A percentile compares a stretch with the other conserved stretches of the same genome.
These are phyloP conservation scores for Colletotrichum navitas DNA, from an alignment of 2,329 filamentous ascomycete genomes.

Conservation along the genomic window DNA sequence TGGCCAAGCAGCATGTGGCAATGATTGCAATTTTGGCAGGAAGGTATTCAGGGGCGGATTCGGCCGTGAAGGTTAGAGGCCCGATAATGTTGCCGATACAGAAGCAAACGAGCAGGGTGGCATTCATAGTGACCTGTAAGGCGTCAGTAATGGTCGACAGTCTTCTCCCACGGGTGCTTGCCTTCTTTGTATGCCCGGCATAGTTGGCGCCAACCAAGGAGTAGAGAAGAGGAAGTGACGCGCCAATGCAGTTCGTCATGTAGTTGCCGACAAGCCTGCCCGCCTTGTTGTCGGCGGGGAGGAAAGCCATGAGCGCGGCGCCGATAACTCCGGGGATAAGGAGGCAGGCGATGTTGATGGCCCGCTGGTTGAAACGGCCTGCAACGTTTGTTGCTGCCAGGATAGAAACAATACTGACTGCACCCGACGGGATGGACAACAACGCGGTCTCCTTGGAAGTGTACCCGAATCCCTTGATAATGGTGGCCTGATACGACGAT, in stretches of 20 bases:
- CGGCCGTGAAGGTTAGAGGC: conserved; percentile 70
- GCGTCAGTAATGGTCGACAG: background rate
- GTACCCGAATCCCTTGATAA: conserved; percentile 72
- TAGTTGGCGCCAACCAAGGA: conserved; percentile 79
- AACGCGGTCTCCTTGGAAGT: conserved; percentile 69
- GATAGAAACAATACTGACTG: conserved; percentile 70
- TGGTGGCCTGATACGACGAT: conserved; percentile 76
- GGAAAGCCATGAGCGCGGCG: conserved; percentile 68
- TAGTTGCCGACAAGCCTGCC: conserved; percentile 73
- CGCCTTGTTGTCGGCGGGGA: conserved; percentile 57
- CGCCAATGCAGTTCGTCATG: conserved; percentile 74
- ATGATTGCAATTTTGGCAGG: conserved; percentile 69
- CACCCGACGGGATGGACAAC: conserved; percentile 76
- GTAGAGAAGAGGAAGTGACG: conserved; percentile 74
- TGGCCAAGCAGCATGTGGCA: conserved; percentile 60
- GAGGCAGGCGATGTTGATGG: conserved; percentile 61
- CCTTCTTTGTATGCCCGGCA: conserved; percentile 75
- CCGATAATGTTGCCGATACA: conserved; percentile 73
- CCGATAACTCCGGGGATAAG: conserved; percentile 57
- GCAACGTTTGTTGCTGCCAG: conserved; percentile 70
- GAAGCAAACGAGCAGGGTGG: conserved; percentile 44
- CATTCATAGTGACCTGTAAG: conserved; percentile 65
- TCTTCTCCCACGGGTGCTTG: background rate
- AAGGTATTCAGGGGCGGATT: conserved; percentile 69
- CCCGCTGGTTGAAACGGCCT: conserved; percentile 58